Evolutionary conservation across 169 alveolate genomes (phyloP), one percentile per base, ranked within the genome.

Genomic region (Plasmodium chabaudi): DNA sequence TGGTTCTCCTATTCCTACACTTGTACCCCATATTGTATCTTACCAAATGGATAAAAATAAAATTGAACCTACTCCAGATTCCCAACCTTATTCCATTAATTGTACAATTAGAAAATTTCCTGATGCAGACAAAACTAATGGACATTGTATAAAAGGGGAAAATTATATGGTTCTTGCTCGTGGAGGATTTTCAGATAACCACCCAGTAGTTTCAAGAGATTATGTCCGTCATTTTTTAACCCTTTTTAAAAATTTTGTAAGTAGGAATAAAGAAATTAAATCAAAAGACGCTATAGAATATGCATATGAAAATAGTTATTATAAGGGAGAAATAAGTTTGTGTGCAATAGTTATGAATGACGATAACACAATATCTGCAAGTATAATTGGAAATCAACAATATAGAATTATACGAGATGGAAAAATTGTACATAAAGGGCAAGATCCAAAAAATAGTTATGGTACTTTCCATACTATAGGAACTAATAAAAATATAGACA

Each of bases 51-150:
- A 6, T 34, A 4, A 34, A 34, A 34, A 34, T 34, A 34, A 34
- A 34, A 34, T 0, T 0, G 42, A 1, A 34, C 42, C 42, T 34
- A 34, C 7, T 34, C 6, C 42, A 34, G 42, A 34, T 34, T 34
- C 4, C 7, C 7, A 4, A 34, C 42, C 73, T 39, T 63, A 63
- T 75, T 63, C 51, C 9, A 75, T 69, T 5, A 75, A 75, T 75
- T 75, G 46, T 49, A 75, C 63, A 61, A 63, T 75, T 44, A 75
- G 63, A n/a, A 75, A 75, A 63, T 74, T 63, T n/a, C 88, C 88
- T 46, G 68, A 47, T 57, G 63, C 63, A 49, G 55, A 5, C 34
- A 74, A 75, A 75, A 75, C 70, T 75, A 74, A 75, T 25, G 88
- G 64, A 25, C 63, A 74, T 67, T 75, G 88, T 63, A 63, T 75